These are phyloP conservation scores for Heliocybe sulcata DNA, from an alignment of 1,284 basidiomycete species.

Conservation along the genomic window DNA sequence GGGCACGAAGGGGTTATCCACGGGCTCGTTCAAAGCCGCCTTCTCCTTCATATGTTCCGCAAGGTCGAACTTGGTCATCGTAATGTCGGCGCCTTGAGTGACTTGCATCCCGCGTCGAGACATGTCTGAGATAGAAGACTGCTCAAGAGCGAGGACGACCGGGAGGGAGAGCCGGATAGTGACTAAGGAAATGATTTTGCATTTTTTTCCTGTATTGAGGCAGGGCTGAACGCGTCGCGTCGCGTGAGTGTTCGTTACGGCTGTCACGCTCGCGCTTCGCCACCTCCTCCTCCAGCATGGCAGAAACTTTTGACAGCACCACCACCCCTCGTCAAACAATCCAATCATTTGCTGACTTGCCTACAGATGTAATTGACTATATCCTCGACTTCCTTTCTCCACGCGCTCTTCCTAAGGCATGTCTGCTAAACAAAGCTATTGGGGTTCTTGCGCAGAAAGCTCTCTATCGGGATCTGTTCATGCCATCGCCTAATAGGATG, in stretches of 20 bases:
- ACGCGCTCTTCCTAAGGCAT: neutral
- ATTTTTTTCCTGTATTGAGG: too few species aligned
- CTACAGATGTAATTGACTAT: neutral
- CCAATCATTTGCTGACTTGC: too few species aligned
- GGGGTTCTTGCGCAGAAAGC: neutral
- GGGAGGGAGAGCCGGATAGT: too few species aligned
- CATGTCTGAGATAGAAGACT: neutral
- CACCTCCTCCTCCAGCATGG: too few species aligned
- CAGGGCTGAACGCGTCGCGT: too few species aligned
- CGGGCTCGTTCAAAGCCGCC: conserved; percentile 25
- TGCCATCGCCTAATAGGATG: neutral
- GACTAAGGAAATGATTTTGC: too few species aligned
- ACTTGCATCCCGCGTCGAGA: neutral
- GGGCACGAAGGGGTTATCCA: conserved; percentile 29
- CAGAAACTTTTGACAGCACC: too few species aligned
- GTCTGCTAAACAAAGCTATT: neutral
- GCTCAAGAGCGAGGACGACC: too few species aligned
- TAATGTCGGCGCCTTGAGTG: neutral
- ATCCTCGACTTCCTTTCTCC: neutral
- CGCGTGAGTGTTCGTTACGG: too few species aligned
- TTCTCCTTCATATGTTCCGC: neutral
- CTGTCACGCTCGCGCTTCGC: too few species aligned
- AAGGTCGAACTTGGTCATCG: neutral
- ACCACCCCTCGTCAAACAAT: too few species aligned
- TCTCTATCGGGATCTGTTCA: neutral